phyloP scores from a whole-genome alignment of 768 basidiomycete genomes.

The Kwoniella bestiolae region DNA sequence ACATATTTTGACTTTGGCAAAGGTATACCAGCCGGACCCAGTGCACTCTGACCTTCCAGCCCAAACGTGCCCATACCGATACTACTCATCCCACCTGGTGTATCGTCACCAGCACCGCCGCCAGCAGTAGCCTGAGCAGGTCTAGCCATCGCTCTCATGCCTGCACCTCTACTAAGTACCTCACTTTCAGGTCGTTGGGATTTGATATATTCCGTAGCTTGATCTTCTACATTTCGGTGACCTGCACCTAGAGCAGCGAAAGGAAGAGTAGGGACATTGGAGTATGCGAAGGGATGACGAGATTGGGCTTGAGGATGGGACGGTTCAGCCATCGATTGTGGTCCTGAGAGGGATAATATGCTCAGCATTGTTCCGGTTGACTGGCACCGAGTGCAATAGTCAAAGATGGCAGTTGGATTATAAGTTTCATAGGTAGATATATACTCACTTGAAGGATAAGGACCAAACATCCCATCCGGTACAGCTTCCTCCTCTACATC shows the following conservation, averaged over 20 bases:
- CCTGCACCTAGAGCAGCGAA: constrained; percentile 37
- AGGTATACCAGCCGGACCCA: constrained; percentile 11
- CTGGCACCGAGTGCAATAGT: not conserved
- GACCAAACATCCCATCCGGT: constrained; percentile 51
- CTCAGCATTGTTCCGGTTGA: not conserved
- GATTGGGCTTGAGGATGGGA: constrained; percentile 16
- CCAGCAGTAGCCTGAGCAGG: constrained; percentile 12
- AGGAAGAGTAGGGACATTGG: constrained; percentile 29
- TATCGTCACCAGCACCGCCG: constrained; percentile 6
- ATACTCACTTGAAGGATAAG: constrained; percentile 46
- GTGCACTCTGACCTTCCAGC: constrained; percentile 19
- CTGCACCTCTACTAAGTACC: constrained; percentile 40
- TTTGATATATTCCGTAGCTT: not conserved
- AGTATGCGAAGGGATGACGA: constrained; percentile 48
- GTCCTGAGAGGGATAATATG: constrained; percentile 18
- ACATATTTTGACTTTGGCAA: constrained; percentile 14
- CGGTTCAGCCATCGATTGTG: constrained; percentile 29
- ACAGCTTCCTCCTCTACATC: constrained; percentile 25
- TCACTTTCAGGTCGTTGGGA: constrained; percentile 34
- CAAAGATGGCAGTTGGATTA: not conserved
- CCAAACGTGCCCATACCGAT: constrained; percentile 48
- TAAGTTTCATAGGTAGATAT: not conserved
- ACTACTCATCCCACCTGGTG: constrained; percentile 22
- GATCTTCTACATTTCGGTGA: not conserved
- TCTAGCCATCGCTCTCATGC: constrained; percentile 13